Evolutionary conservation across 2,329 filamentous ascomycete genomes (phyloP).

Genomic region (Truncatella angustata): DNA sequence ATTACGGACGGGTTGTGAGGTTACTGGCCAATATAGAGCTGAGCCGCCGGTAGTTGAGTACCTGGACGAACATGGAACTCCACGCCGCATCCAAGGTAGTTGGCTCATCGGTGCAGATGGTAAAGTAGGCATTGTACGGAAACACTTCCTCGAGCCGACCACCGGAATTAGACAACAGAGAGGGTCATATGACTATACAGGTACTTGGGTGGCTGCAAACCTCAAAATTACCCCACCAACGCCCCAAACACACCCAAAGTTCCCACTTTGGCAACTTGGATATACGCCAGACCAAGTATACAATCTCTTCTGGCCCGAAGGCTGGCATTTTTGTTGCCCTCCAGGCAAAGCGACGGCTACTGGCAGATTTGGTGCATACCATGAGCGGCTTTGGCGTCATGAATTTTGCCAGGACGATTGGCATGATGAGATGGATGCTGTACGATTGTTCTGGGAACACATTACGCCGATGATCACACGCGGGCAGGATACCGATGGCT

Average conservation of each 20-base stretch:
- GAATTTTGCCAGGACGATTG: too few relatives aligned
- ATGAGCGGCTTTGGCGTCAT: slow-evolving; percentile 42
- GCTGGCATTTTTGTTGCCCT: slow-evolving; percentile 43
- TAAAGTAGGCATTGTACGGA: slow-evolving; percentile 43
- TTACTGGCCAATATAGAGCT: too few relatives aligned
- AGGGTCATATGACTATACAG: slow-evolving; percentile 27
- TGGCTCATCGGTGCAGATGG: slow-evolving; percentile 44
- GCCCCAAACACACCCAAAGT: slow-evolving; percentile 42
- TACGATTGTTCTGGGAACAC: too few relatives aligned
- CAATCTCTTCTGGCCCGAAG: slow-evolving; percentile 43
- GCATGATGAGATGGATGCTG: too few relatives aligned
- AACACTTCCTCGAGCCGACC: slow-evolving; percentile 42
- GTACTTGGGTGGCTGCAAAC: slow-evolving; percentile 48
- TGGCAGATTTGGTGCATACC: slow-evolving; percentile 40
- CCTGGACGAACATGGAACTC: slow-evolving; percentile 9
- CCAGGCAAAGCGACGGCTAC: slow-evolving; percentile 39
- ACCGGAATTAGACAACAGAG: slow-evolving; percentile 12
- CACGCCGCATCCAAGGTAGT: slow-evolving; percentile 12
- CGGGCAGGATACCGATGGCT: too few relatives aligned
- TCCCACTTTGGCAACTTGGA: slow-evolving; percentile 45
- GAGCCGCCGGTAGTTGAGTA: too few relatives aligned
- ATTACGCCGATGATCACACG: too few relatives aligned
- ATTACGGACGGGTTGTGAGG: too few relatives aligned
- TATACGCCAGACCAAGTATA: slow-evolving; percentile 45
- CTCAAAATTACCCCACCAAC: slow-evolving; percentile 41